Evolutionary conservation across 805 yeast genomes (phyloP), one percentile per base, ranked within the genome.

Genomic region (Kockiozyma suomiensis): DNA sequence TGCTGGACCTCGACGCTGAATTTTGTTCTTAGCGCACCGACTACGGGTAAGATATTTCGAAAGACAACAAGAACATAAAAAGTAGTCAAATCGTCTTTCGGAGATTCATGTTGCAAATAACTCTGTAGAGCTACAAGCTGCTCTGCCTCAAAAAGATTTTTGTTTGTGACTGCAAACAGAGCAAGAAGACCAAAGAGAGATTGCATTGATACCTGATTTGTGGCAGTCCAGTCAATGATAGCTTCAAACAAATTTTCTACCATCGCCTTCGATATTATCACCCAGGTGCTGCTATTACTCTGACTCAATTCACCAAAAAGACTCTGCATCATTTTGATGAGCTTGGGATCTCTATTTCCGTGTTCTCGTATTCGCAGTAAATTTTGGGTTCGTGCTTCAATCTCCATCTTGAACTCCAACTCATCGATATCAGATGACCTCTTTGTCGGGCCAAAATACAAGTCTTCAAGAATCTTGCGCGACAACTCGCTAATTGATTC

Each of bases 121-220:
- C 90, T 88, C 67, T 84, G 85, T n/a, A 90, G 70, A 0, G 86
- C 75, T 2, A 81, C 72, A 25, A 90, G 76, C 62, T 88, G 90
- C 53, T 87, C 87, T 64, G 86, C 92, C 0, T 80, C 75, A 23
- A 90, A 77, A 42, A 88, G 76, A 0, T 76, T 69, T 0, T 81
- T 79, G 52, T 81, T 81, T 56, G 83, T 78, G 49, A 79, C 81
- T 0, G 85, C 83, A 46, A 88, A 74, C 1, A 80, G 73, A 0
- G 89, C 77, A n/a, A 88, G 67, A 3, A 88, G 68, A 2, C 80
- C 82, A 68, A 84, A 74, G 2, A 73, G 63, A 8, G 70, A 70
- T 54, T 76, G 81, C 8, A 75, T 71, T 17, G 62, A 59, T 42
- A 65, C 68, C 1, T 59, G 48, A 23, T 62, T 61, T 1, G 64